Conservation (phyloP, 176 grass and related monocot species). For the Themeda triandra region DNA sequence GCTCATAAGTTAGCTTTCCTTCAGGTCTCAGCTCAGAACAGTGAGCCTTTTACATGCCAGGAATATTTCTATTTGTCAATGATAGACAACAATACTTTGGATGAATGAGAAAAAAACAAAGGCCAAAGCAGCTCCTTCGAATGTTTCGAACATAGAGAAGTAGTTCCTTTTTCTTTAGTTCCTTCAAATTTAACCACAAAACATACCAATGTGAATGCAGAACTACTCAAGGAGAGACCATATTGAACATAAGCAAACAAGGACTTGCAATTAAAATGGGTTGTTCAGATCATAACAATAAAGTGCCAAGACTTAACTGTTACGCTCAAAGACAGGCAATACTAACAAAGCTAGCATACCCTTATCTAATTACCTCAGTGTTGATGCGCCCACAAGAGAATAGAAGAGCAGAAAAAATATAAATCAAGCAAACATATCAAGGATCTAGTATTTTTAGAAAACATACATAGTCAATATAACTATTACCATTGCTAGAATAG, state of each 20-base stretch:
- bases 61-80: neutral
- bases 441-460: neutral
- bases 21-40: neutral
- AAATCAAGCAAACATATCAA: neutral
- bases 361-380: neutral
- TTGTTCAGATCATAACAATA: neutral
- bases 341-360: constrained; percentile 10
- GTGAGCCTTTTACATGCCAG: neutral
- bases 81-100: neutral
- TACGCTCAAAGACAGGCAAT: neutral
- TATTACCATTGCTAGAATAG: constrained; percentile 81
- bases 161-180: neutral
- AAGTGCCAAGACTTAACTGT: neutral
- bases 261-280: neutral
- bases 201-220: neutral
- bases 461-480: neutral
- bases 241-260: constrained; percentile 5
- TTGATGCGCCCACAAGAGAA: neutral
- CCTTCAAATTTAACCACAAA: neutral
- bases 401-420: neutral
- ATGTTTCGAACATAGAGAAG: neutral
- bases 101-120: constrained; percentile 1
- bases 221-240: neutral
- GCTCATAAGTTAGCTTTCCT: neutral
- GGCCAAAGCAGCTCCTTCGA: neutral